Evolutionary conservation across 1,139 yeast genomes (phyloP).

Genomic region (Lodderomyces oxycetoniae): DNA sequence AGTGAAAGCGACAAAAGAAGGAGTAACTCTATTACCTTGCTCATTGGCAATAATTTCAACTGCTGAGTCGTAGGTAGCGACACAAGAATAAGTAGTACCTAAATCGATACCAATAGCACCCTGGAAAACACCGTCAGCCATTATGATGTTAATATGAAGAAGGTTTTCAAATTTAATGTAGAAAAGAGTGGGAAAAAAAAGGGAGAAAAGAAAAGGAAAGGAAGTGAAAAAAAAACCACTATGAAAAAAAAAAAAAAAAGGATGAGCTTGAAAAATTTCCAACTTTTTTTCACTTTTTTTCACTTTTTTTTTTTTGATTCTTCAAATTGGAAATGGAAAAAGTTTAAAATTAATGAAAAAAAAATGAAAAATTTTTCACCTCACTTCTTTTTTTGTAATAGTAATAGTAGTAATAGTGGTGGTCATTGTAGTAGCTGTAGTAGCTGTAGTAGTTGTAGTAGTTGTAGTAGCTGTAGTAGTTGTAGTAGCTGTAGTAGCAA

Average conservation of each 20-base stretch:
- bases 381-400: too few species aligned
- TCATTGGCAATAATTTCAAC: slow-evolving; percentile 95
- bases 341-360: slow-evolving; percentile 10
- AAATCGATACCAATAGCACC: slow-evolving; percentile 99
- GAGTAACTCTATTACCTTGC: slow-evolving; percentile 99
- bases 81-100: slow-evolving; percentile 99
- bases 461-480: too few species aligned
- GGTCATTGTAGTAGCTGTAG: too few species aligned
- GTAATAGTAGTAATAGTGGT: too few species aligned
- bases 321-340: slow-evolving; percentile 16
- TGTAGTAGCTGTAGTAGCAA: too few species aligned
- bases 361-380: too few species aligned
- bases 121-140: slow-evolving; percentile 99
- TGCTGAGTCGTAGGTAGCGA: slow-evolving; percentile 89
- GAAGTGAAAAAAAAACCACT: slow-evolving; percentile 13
- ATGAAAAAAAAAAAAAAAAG: too few species aligned
- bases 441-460: too few species aligned
- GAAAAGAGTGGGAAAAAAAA: slow-evolving; percentile 11
- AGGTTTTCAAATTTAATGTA: too few species aligned
- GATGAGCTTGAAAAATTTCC: too few species aligned
- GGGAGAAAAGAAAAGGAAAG: slow-evolving; percentile 15
- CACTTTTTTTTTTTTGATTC: too few species aligned
- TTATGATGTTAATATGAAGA: slow-evolving; percentile 29
- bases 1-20: slow-evolving; percentile 97
- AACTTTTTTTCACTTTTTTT: too few species aligned